Conservation (phyloP, 805 yeast species). For the Yarrowia keelungensis region DNA sequence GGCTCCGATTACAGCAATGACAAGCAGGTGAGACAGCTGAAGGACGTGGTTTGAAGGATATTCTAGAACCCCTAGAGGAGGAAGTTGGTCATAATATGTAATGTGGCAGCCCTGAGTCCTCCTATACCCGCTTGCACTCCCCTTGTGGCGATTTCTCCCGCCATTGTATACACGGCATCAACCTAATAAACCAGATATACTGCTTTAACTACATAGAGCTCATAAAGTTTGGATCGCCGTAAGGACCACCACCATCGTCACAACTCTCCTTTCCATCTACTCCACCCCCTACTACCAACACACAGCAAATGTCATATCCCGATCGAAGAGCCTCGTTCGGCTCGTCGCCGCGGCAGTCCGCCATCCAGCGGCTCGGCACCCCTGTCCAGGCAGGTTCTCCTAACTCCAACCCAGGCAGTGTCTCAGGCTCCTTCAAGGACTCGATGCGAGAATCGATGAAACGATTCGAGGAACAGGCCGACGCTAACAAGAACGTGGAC, state of each 20-base stretch:
- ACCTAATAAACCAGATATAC: slow-evolving; percentile 18
- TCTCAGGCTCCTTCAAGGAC: slow-evolving; percentile 29
- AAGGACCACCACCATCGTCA: background rate
- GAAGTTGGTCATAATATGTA: background rate
- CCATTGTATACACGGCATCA: slow-evolving; percentile 23
- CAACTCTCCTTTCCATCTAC: background rate
- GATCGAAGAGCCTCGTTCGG: slow-evolving; percentile 31
- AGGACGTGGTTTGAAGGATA: background rate
- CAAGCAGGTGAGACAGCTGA: background rate
- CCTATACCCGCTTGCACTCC: too few species aligned
- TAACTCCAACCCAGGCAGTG: slow-evolving; percentile 25
- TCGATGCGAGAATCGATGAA: slow-evolving; percentile 36
- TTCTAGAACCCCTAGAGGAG: background rate
- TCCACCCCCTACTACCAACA: background rate
- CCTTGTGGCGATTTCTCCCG: too few species aligned
- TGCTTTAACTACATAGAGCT: background rate
- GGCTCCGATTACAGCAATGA: slow-evolving; percentile 21
- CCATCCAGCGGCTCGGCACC: slow-evolving; percentile 31
- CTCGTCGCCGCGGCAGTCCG: slow-evolving; percentile 37
- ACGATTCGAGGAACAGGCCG: slow-evolving; percentile 32
- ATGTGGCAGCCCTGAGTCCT: too few species aligned
- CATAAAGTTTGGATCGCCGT: slow-evolving; percentile 35
- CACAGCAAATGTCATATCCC: slow-evolving; percentile 26
- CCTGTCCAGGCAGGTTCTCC: slow-evolving; percentile 25
- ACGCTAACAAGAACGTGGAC: slow-evolving; percentile 35